These are phyloP conservation scores for Pseudocercospora musae DNA, from an alignment of 2,329 filamentous ascomycete genomes.

Conservation along the genomic window DNA sequence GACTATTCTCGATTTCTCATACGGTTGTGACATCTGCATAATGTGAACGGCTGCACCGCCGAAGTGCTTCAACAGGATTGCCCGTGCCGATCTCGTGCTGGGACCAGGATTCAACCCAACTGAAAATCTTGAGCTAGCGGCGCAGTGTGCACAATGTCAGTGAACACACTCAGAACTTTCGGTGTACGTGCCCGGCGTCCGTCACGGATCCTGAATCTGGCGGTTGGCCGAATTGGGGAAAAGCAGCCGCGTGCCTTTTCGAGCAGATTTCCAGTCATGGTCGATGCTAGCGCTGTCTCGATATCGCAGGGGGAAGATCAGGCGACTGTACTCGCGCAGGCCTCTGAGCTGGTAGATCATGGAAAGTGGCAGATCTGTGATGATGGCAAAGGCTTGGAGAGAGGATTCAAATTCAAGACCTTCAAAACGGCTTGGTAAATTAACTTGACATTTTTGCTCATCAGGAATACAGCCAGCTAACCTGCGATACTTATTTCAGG, in stretches of 20 bases:
- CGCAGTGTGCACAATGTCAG: neutral
- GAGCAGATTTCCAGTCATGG: constrained; percentile 9
- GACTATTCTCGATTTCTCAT: neutral
- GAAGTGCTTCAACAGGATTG: neutral
- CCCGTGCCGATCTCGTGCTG: neutral
- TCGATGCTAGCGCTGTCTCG: constrained; percentile 16
- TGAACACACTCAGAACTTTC: neutral
- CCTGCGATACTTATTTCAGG: constrained; percentile 38
- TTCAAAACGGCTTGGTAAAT: constrained; percentile 38
- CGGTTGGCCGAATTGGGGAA: neutral
- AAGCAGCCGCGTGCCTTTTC: neutral
- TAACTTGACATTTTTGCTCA: neutral
- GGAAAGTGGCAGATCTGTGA: constrained; percentile 35
- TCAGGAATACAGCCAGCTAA: neutral
- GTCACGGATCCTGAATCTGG: neutral
- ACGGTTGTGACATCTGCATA: neutral
- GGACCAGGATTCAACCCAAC: neutral
- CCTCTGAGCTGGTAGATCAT: constrained; percentile 26
- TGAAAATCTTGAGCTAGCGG: neutral
- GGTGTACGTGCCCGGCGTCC: neutral
- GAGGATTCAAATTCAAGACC: constrained; percentile 38
- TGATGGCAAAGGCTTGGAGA: constrained; percentile 35
- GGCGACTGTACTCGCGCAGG: constrained; percentile 19
- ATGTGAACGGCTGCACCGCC: neutral
- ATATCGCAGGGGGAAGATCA: constrained; percentile 24